Conservation (phyloP, 1,284 basidiomycete species). For the Meripilus lineatus region DNA sequence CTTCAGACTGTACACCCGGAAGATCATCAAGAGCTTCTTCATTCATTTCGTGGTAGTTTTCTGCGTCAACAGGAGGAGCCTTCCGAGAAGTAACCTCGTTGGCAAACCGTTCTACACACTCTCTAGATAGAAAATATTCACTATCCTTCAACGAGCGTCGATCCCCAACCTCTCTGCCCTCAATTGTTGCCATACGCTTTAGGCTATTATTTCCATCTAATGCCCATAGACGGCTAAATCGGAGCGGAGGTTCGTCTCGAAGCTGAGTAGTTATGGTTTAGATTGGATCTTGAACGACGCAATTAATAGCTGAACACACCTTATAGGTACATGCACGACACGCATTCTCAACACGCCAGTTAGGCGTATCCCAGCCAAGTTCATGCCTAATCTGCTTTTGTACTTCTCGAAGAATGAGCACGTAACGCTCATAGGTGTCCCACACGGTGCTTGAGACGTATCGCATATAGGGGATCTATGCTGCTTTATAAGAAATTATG, state of each 20-base stretch:
- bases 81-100: conserved; percentile 23
- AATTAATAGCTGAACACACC: conserved; percentile 7
- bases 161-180: conserved; percentile 13
- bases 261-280: conserved; percentile 9
- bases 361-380: conserved; percentile 17
- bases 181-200: conserved; percentile 21
- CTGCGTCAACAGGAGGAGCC: not conserved
- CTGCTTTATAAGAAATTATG: too few species aligned
- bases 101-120: conserved; percentile 26
- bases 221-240: conserved; percentile 17
- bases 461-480: conserved; percentile 13
- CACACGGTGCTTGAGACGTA: conserved; percentile 14
- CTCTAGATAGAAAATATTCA: conserved; percentile 20
- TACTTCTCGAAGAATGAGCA: conserved; percentile 16
- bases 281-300: not conserved
- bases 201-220: conserved; percentile 34
- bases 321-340: conserved; percentile 29
- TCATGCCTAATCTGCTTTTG: conserved; percentile 12
- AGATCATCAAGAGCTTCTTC: too few species aligned
- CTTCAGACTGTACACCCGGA: not conserved
- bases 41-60: not conserved
- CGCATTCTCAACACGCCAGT: conserved; percentile 25
- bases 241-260: conserved; percentile 20
- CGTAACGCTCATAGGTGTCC: conserved; percentile 27
- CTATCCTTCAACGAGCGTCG: conserved; percentile 12